Conservation (phyloP, 495 filamentous ascomycete genomes). For the Aspergillus hancockii region DNA sequence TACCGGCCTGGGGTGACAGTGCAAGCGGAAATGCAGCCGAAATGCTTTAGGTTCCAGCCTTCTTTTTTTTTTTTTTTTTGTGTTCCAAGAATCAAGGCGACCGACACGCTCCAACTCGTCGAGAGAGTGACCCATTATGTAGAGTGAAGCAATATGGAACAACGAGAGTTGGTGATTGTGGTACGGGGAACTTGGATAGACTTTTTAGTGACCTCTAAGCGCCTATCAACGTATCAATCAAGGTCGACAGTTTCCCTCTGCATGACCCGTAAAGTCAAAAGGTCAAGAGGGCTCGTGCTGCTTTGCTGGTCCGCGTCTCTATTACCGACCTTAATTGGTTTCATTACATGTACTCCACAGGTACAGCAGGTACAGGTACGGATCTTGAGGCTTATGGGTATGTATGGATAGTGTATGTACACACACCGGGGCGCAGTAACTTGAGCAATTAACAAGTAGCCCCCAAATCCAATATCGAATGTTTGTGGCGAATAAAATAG, state of each 20-base stretch:
- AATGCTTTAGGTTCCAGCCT: background rate
- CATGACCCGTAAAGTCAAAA: constrained; percentile 2
- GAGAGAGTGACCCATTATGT: background rate
- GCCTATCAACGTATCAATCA: constrained; percentile 3
- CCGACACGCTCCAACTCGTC: background rate
- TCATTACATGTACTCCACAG: background rate
- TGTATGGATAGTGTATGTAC: background rate
- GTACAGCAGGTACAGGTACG: too few species aligned
- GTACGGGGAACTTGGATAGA: constrained; percentile 4
- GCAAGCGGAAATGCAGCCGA: background rate
- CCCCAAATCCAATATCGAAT: background rate
- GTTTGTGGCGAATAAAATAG: background rate
- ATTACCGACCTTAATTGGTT: background rate
- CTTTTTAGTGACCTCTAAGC: constrained; percentile 1
- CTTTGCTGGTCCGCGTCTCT: background rate
- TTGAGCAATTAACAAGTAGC: background rate
- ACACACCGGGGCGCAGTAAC: background rate
- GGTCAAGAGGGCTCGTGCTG: constrained; percentile 3
- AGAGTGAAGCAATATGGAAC: background rate
- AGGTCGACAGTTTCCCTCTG: background rate
- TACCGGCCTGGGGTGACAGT: background rate
- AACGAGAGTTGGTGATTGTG: background rate
- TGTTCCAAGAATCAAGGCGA: background rate
- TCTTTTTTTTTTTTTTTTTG: too few species aligned
- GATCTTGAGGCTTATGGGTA: background rate